Percentiles rank a stretch among this genome's conserved stretches.
Conservation (phyloP, 371 early-diverging fungal species). For the Lichtheimia corymbifera region DNA sequence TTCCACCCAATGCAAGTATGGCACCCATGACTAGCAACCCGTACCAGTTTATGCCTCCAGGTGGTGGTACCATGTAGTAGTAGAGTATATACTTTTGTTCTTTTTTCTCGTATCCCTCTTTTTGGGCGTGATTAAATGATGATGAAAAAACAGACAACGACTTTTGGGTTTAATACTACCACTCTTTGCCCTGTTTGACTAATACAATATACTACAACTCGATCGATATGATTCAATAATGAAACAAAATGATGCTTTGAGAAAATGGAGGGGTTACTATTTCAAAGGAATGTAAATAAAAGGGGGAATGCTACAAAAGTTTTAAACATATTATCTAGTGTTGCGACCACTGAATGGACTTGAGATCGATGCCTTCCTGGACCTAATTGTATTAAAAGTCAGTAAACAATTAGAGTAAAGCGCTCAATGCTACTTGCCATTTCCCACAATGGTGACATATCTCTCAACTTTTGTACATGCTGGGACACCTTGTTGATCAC, state of each 20-base stretch:
- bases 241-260: too few species aligned
- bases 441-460: conserved; percentile 99
- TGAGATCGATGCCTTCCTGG: conserved; percentile 93
- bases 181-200: too few species aligned
- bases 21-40: conserved; percentile 11
- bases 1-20: conserved; percentile 14
- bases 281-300: background rate
- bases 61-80: conserved; percentile 20
- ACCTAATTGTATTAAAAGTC: conserved; percentile 30
- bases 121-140: too few species aligned
- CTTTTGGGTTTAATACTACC: too few species aligned
- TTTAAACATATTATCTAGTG: conserved; percentile 52
- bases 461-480: conserved; percentile 94
- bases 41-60: conserved; percentile 19
- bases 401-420: conserved; percentile 3
- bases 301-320: conserved; percentile 8
- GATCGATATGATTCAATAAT: background rate
- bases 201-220: background rate
- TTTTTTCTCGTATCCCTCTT: too few species aligned
- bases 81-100: too few species aligned
- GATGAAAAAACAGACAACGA: too few species aligned
- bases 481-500: conserved; percentile 83
- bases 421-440: conserved; percentile 62
- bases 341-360: conserved; percentile 90
- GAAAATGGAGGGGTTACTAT: background rate